Base-by-base conservation (phyloP, 139 green algal genomes). In the Mychonastes homosphaera region DNA sequence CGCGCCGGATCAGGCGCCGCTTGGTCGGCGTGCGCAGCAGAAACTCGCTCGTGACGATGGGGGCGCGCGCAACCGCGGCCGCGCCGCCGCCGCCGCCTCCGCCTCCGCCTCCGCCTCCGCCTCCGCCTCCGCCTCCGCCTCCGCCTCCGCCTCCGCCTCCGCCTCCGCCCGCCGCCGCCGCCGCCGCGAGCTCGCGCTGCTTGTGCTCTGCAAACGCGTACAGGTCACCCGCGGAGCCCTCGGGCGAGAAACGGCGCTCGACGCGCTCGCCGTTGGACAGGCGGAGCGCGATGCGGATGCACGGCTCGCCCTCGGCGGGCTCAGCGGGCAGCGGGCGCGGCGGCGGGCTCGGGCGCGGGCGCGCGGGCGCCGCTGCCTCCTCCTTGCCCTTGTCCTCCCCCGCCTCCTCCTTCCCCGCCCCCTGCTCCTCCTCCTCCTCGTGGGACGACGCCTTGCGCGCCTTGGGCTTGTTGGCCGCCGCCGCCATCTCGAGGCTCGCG, bases 401-500 rank as follows among this genome's bases (percentile, higher is more conserved):
- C 38, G 15, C 0, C 53, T 16, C 1, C 30, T 29, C 32, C 9
- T 2, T 3, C 7, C 21, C 29, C 29, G 6, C 50, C 27, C 15
- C 29, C 28, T 48, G 49, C 49, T 49, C 23, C 47, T 13, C 47
- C 9, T 5, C 18, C 49, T 43, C n/a, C 9, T 28, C 33, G 15
- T n/a, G 27, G 28, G 24, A 2, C 15, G 6, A n/a, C 21, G 4
- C 33, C 21, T 33, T 50, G 34, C 49, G 55, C 43, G 49, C 44
- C 43, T 38, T 58, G 23, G 2, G 23, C 23, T 21, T 41, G 40
- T 30, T 38, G 56, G 41, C 21, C 45, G 49, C 23, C 34, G 23
- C 3, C 71, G 67, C n/a, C n/a, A n/a, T n/a, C 41, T 53, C 69
- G 51, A 88, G 50, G 45, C 66, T 81, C 2, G 72, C 75, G 6